Evolutionary conservation across 768 basidiomycete genomes (phyloP), one percentile per base, ranked within the genome.

Genomic region (Mycena leptocephala): DNA sequence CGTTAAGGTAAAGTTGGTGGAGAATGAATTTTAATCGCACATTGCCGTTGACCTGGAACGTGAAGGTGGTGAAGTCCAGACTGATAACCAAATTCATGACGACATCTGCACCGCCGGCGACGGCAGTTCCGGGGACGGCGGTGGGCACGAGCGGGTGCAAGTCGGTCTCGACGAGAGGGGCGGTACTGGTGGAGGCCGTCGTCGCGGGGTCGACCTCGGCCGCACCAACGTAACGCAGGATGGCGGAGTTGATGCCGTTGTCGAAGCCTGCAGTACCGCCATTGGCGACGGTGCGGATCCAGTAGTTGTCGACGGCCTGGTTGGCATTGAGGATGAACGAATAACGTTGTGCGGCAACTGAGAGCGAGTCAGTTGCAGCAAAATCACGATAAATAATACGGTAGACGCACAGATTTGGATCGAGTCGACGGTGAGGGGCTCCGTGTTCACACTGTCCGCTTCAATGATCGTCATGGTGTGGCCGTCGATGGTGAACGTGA

Each of bases 381-480:
- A 13, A 4, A 32, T 11, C 53, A n/a, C n/a, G n/a, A n/a, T n/a
- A 26, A 35, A 0, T 72, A 84, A 81, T n/a, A 83, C 82, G 18
- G 37, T 48, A 14, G 20, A 26, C 71, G 80, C 82, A 61, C 86
- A 90, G 53, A 93, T 88, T 32, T 88, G 76, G 53, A 87, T 81
- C 22, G 82, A 84, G 59, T 90, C 88, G 3, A 90, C 90, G 5
- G 83, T 81, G 9, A 88, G 80, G 0, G 91, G 89, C 28, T 80
- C 55, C 0, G 86, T 86, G 76, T 88, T 87, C 59, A 81, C 82
- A 1, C 88, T 87, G 61, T 92, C 92, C 3, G 82, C 58, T 35
- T 61, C 51, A 51, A 93, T 92, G 63, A 92, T 83, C 5, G 88
- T 91, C 85, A 91, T n/a, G n/a, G n/a, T n/a, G n/a, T n/a, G n/a